Conservation (phyloP, 352 stramenopile species). For the Pythium sukuiense region DNA sequence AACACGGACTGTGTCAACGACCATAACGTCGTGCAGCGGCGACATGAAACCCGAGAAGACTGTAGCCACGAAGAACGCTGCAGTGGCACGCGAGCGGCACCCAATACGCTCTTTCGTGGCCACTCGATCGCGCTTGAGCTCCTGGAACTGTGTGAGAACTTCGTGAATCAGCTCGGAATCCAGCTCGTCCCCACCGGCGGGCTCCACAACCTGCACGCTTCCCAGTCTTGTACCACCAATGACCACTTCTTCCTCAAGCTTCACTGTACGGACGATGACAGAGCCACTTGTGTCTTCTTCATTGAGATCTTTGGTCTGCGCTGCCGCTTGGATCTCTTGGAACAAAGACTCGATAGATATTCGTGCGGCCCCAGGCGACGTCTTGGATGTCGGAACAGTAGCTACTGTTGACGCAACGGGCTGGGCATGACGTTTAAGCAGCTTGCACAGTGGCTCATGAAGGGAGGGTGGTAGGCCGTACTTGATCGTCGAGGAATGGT, state of each 20-base stretch:
- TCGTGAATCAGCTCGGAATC: constrained; percentile 3
- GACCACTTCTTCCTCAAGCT: neutral
- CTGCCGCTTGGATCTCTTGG: neutral
- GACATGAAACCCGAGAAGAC: constrained; percentile 11
- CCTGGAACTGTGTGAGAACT: constrained; percentile 1
- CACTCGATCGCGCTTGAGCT: neutral
- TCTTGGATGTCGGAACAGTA: neutral
- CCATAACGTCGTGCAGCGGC: constrained; percentile 11
- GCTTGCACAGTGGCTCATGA: constrained; percentile 28
- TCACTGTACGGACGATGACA: neutral
- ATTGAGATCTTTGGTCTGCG: neutral
- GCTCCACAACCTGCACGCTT: neutral
- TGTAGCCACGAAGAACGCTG: constrained; percentile 8
- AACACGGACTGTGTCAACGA: constrained; percentile 5
- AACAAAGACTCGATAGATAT: constrained; percentile 24
- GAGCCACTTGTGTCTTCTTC: neutral
- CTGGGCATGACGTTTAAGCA: constrained; percentile 31
- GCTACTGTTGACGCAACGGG: neutral
- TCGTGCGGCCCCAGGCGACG: neutral
- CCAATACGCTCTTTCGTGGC: constrained; percentile 12
- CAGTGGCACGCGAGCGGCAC: neutral
- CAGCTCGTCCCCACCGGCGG: neutral
- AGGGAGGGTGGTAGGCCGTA: constrained; percentile 32
- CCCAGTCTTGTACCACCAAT: neutral
- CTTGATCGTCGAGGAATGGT: constrained; percentile 26